A percentile compares a stretch with the other conserved stretches of the same genome.
phyloP scores from a whole-genome alignment of 164 flowering plant species.

The Stephania cephalantha region DNA sequence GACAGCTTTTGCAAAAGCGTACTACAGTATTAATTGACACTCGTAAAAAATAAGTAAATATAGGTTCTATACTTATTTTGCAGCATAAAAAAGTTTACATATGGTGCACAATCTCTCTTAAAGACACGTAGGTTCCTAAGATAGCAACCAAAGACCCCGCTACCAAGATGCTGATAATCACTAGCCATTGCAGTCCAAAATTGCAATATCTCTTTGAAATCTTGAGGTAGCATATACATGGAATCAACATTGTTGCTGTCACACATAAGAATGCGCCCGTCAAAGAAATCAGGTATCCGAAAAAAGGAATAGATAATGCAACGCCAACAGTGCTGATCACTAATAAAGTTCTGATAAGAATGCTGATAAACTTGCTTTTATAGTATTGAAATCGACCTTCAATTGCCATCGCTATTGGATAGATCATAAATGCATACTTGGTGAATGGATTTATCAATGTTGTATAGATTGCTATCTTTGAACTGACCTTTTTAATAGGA shows the following conservation, averaged over 20 bases:
- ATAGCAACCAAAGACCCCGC: constrained; percentile 29
- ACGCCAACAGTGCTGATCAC: constrained; percentile 36
- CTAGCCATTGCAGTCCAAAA: constrained; percentile 28
- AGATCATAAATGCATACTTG: constrained; percentile 39
- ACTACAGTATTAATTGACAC: no score
- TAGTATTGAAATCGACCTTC: constrained; percentile 22
- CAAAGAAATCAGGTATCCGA: constrained; percentile 45
- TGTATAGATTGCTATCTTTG: constrained; percentile 47
- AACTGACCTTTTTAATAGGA: constrained; percentile 26
- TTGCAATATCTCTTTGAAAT: constrained; percentile 22
- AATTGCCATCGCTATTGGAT: constrained; percentile 34
- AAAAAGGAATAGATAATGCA: constrained; percentile 46
- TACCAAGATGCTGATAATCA: constrained; percentile 28
- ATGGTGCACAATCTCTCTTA: constrained; percentile 32
- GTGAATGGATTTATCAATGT: constrained; percentile 46
- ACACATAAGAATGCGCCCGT: constrained; percentile 44
- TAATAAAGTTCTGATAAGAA: constrained; percentile 26
- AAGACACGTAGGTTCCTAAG: constrained; percentile 40
- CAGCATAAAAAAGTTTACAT: background rate
- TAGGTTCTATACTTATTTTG: no score
- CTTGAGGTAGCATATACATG: constrained; percentile 53
- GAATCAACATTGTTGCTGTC: constrained; percentile 35
- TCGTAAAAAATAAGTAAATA: no score
- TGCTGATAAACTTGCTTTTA: constrained; percentile 18
- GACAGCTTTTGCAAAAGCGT: no score